Evolutionary conservation across 1,284 basidiomycete genomes (phyloP), one percentile per base, ranked within the genome.

Genomic region (Ustilago curta): DNA sequence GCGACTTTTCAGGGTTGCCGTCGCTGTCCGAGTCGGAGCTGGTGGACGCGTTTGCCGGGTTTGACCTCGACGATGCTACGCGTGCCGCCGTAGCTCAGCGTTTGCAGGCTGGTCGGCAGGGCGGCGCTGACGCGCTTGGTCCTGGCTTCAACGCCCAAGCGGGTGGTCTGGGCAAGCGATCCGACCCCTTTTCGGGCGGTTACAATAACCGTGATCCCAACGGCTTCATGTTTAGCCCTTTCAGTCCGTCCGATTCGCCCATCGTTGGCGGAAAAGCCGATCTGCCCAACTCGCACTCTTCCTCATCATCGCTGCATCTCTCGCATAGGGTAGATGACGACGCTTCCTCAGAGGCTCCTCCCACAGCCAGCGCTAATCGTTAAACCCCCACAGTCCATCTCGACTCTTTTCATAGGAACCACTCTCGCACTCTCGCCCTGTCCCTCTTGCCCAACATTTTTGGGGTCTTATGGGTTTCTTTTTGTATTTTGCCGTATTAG

Each of bases 201-300:
- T 62, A 65, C 27, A 68, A 66, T 50, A 70, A 68, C 21, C 58
- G 73, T 31, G 73, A 76, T 51, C 73, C 73, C 1, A 71, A 68
- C 45, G 73, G 61, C 1, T 77, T 74, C 59, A 77, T 74, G 61
- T 79, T 79, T 50, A 67, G 69, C 21, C 77, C 77, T 2, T 79
- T 79, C 49, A 75, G 71, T 25, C 77, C 77, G 8, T 66, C 75
- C 12, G 71, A 74, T 31, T 77, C 75, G 25, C 77, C 77, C 0
- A 18, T 77, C 1, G 74, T 77, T 4, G 72, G 72, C 6, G 76
- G 65, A 19, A 66, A 62, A 21, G 43, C 61, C 3, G 71, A 77
- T 19, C 65, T 77, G 31, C 71, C 76, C 4, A 45, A 59, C 23
- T 54, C 65, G 11, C 47, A 51, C 3, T 60, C 58, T 2, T 43